Conservation (phyloP, 1,284 basidiomycete genomes). For the Boletus sp. region DNA sequence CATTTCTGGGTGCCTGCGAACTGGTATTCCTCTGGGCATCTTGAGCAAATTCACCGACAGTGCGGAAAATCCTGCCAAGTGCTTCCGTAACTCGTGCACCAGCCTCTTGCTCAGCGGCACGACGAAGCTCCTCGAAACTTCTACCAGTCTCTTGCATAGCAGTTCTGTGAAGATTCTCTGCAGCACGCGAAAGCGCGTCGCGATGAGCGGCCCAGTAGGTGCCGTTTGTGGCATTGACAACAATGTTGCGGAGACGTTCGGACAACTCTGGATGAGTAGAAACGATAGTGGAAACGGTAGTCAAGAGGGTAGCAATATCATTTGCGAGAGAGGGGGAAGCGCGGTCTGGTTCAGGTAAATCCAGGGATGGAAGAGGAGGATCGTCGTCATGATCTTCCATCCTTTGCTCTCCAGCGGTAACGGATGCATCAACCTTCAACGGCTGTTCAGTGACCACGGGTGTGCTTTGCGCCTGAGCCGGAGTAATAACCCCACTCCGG, state of each 20-base stretch:
- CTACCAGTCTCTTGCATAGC: slow-evolving; percentile 41
- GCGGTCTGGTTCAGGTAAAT: slow-evolving; percentile 28
- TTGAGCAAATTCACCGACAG: slow-evolving; percentile 41
- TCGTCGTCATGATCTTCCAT: slow-evolving; percentile 34
- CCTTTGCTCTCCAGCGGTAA: slow-evolving; percentile 15
- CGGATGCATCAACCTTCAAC: slow-evolving; percentile 17
- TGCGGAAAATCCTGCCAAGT: slow-evolving; percentile 54
- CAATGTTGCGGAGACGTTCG: slow-evolving; percentile 58
- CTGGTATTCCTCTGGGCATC: slow-evolving; percentile 6
- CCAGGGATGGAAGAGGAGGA: slow-evolving; percentile 54
- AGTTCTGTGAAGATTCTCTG: slow-evolving; percentile 44
- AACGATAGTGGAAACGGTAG: slow-evolving; percentile 49
- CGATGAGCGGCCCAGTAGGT: slow-evolving; percentile 64
- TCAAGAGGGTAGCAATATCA: slow-evolving; percentile 60
- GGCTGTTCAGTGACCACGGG: slow-evolving; percentile 28
- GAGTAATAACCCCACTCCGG: slow-evolving; percentile 23
- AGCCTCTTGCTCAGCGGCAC: slow-evolving; percentile 56
- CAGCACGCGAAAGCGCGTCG: slow-evolving; percentile 51
- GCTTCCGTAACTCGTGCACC: slow-evolving; percentile 60
- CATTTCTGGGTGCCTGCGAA: slow-evolving; percentile 2
- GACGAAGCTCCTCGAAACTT: slow-evolving; percentile 43
- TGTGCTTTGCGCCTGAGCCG: slow-evolving; percentile 35
- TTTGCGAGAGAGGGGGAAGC: slow-evolving; percentile 48
- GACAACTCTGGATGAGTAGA: slow-evolving; percentile 66
- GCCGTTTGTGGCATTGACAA: slow-evolving; percentile 57